Conservation (phyloP, 306 rosid species). For the Acacia melanoxylon region DNA sequence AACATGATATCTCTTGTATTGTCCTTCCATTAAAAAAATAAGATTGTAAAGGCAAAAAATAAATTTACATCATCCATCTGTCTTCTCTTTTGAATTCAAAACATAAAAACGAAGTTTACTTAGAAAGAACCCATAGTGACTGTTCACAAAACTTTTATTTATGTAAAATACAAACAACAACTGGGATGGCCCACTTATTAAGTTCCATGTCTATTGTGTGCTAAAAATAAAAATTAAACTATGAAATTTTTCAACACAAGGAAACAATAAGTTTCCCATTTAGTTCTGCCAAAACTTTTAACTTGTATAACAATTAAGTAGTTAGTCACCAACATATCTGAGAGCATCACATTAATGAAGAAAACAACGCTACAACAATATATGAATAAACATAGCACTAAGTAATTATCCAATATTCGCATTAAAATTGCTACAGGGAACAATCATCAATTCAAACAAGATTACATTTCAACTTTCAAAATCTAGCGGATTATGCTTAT, state of each 20-base stretch:
- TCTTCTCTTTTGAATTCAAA: constrained; percentile 1
- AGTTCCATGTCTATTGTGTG: not conserved
- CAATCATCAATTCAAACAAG: not conserved
- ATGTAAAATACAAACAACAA: not conserved
- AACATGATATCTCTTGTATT: not conserved
- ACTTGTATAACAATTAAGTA: not conserved
- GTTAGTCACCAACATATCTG: not conserved
- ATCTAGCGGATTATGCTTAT: not conserved
- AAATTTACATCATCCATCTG: not conserved
- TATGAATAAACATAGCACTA: not conserved
- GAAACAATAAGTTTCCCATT: not conserved
- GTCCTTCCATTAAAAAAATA: not conserved
- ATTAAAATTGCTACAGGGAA: not conserved
- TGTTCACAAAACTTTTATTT: not conserved
- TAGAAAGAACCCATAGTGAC: not conserved
- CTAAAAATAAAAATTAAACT: not conserved
- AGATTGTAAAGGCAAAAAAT: not conserved
- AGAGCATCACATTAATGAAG: not conserved
- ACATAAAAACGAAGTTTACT: not conserved
- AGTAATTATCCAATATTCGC: not conserved
- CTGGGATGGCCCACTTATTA: not conserved
- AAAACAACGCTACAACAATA: not conserved
- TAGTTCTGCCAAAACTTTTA: not conserved
- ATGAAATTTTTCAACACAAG: not conserved
- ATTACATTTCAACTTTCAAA: not conserved